These are phyloP conservation scores for Podaxis sp. DNA, from an alignment of 768 basidiomycete species.

Conservation along the genomic window DNA sequence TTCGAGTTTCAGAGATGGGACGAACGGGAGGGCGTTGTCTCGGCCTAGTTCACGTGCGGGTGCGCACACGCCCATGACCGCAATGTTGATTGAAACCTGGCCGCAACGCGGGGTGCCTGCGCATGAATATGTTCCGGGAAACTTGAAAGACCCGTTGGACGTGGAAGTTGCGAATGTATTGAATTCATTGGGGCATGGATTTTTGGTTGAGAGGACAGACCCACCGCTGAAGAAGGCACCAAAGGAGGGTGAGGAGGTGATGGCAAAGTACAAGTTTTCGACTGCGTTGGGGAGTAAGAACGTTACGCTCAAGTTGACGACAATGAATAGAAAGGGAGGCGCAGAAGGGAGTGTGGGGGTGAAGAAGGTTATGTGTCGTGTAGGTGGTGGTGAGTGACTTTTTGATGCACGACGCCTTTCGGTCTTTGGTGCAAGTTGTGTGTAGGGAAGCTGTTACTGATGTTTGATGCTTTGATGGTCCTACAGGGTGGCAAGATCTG, in stretches of 20 bases:
- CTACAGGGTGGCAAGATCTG: constrained; percentile 74
- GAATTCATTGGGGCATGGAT: constrained; percentile 73
- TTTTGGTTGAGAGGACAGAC: constrained; percentile 77
- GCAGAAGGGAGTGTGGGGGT: constrained; percentile 46
- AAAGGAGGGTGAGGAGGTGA: constrained; percentile 72
- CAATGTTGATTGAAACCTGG: constrained; percentile 17
- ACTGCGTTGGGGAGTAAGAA: constrained; percentile 69
- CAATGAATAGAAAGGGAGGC: constrained; percentile 59
- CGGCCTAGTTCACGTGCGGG: constrained; percentile 64
- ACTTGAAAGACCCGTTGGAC: constrained; percentile 77
- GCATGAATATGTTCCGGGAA: constrained; percentile 62
- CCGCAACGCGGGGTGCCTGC: constrained; percentile 27
- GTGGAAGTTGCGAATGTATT: constrained; percentile 69
- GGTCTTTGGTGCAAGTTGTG: background rate
- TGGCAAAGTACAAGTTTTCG: constrained; percentile 81
- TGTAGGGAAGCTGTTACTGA: constrained; percentile 2
- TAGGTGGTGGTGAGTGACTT: constrained; percentile 68
- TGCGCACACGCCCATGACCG: constrained; percentile 55
- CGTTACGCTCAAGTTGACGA: constrained; percentile 76
- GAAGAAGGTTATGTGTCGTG: constrained; percentile 90
- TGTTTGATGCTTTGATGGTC: background rate
- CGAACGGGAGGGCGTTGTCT: constrained; percentile 52
- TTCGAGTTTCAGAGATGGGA: constrained; percentile 69
- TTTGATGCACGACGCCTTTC: background rate
- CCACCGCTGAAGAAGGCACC: constrained; percentile 63